Percentiles rank a stretch among this genome's conserved stretches.
phyloP scores from a whole-genome alignment of 1,284 basidiomycete species.

The Porodaedalea pini region DNA sequence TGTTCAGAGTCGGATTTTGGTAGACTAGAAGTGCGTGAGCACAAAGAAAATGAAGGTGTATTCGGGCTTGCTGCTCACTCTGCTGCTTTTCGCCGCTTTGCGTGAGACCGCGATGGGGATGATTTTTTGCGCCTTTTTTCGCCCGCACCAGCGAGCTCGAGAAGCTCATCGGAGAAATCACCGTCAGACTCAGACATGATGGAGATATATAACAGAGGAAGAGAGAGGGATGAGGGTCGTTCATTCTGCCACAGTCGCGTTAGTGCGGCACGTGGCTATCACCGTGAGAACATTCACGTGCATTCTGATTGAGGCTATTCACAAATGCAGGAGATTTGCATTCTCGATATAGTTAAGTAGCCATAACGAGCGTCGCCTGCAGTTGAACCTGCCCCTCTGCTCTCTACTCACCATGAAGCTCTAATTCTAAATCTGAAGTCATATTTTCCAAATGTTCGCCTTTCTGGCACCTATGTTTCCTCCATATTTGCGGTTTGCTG shows the following conservation, averaged over 20 bases:
- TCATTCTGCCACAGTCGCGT: not conserved
- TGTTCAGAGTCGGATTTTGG: slow-evolving; percentile 44
- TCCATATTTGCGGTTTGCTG: no score
- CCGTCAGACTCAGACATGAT: slow-evolving; percentile 71
- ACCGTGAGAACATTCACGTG: no score
- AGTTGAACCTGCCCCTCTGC: no score
- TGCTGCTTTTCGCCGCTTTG: slow-evolving; percentile 46
- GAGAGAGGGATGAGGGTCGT: not conserved
- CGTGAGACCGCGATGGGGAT: slow-evolving; percentile 28
- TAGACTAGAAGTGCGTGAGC: slow-evolving; percentile 25
- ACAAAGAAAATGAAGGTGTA: slow-evolving; percentile 33
- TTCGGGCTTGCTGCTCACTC: slow-evolving; percentile 37
- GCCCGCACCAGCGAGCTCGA: slow-evolving; percentile 60
- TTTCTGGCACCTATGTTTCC: no score
- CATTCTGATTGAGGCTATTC: no score
- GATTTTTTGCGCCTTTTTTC: slow-evolving; percentile 47
- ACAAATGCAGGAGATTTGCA: not conserved
- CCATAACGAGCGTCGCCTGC: no score
- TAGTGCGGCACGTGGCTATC: no score
- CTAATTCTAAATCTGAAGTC: no score
- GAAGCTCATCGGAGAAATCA: slow-evolving; percentile 63
- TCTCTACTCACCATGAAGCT: no score
- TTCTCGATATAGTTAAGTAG: no score
- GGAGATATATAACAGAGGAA: not conserved
- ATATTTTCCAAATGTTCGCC: no score